These are phyloP conservation scores for Litchi chinensis DNA, from an alignment of 345 rosid genomes.

Conservation along the genomic window DNA sequence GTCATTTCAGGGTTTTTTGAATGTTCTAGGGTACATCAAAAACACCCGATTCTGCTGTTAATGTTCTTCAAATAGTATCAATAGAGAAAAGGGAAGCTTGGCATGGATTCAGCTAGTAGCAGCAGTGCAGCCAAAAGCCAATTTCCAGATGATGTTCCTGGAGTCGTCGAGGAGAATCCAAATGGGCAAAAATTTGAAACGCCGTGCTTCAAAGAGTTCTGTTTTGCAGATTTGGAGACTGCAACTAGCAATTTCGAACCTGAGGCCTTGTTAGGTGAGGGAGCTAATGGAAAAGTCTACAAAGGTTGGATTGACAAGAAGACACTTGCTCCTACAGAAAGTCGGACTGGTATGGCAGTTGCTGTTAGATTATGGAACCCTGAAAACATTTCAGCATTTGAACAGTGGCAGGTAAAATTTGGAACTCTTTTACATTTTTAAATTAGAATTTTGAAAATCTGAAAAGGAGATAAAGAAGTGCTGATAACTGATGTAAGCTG, in stretches of 20 bases:
- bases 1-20: no score
- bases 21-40: no score
- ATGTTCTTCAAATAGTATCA: no score
- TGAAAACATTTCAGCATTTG: conserved; percentile 39
- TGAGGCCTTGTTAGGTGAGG: conserved; percentile 77
- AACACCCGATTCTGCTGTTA: no score
- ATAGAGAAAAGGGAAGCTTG: no score
- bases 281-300: conserved; percentile 79
- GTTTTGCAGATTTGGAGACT: conserved; percentile 55
- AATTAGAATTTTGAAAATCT: background rate
- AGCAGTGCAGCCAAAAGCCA: conserved; percentile 50
- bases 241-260: conserved; percentile 66
- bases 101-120: background rate
- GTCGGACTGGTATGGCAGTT: conserved; percentile 60
- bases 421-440: no score
- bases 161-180: conserved; percentile 13
- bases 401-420: conserved; percentile 74
- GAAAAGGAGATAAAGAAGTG: background rate
- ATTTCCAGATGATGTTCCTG: background rate
- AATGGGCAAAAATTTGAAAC: background rate
- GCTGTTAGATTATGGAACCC: conserved; percentile 52
- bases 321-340: conserved; percentile 58
- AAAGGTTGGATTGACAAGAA: conserved; percentile 77
- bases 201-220: background rate
- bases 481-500: no score